These are phyloP conservation scores for Ascochyta lentis DNA, from an alignment of 2,329 filamentous ascomycete species.

Conservation along the genomic window DNA sequence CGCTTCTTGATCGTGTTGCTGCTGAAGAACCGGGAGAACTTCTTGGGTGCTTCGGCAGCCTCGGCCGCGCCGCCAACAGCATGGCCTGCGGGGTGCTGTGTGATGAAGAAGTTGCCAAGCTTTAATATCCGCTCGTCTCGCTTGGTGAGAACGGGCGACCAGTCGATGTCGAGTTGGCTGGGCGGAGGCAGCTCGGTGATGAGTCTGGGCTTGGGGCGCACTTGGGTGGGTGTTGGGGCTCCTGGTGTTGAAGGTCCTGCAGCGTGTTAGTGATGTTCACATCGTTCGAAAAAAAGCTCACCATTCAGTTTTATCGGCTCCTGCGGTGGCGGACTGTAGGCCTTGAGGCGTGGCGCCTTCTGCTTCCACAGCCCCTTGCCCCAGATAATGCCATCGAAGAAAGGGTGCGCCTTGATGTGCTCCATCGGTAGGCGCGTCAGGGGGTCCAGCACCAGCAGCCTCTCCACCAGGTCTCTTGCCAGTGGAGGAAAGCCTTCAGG, in stretches of 20 bases:
- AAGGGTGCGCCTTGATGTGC: constrained; percentile 95
- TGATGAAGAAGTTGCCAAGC: constrained; percentile 86
- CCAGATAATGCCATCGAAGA: constrained; percentile 88
- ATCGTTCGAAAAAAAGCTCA: constrained; percentile 31
- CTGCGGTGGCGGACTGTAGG: constrained; percentile 78
- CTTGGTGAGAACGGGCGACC: constrained; percentile 92
- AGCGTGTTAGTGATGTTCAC: constrained; percentile 26
- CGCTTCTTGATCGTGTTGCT: constrained; percentile 91
- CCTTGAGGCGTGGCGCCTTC: constrained; percentile 84
- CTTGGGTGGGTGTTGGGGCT: constrained; percentile 28
- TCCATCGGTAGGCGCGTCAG: constrained; percentile 84
- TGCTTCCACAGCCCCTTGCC: constrained; percentile 86
- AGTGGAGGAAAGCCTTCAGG: constrained; percentile 84
- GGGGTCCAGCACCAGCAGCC: constrained; percentile 88
- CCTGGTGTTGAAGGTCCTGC: constrained; percentile 37
- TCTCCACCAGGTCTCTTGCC: constrained; percentile 87
- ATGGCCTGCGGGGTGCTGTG: constrained; percentile 77
- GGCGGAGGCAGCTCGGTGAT: constrained; percentile 97
- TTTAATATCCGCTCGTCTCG: constrained; percentile 94
- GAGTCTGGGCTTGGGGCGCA: constrained; percentile 69
- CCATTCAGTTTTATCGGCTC: constrained; percentile 65
- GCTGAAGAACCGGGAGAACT: constrained; percentile 91
- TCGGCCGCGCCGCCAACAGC: constrained; percentile 75
- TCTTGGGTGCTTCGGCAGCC: constrained; percentile 71
- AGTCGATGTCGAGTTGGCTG: constrained; percentile 95